These are phyloP conservation scores for Shiraia bambusicola DNA, from an alignment of 2,329 filamentous ascomycete species.

Conservation along the genomic window DNA sequence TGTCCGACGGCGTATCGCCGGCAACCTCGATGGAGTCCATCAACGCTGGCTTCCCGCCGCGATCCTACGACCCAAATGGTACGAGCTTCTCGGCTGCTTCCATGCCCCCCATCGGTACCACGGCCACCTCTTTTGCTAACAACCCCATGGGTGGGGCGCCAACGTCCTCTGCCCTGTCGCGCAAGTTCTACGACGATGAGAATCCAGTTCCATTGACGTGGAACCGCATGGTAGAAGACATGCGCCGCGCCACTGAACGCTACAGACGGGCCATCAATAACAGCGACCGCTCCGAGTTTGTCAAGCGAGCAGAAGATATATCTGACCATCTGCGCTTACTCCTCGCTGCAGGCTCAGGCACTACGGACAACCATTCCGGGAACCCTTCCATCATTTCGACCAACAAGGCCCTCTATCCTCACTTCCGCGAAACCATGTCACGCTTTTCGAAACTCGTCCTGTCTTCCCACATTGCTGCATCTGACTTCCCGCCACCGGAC, in stretches of 20 bases:
- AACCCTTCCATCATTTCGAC: conserved; percentile 99
- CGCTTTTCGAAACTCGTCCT: conserved; percentile 99
- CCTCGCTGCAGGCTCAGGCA: conserved; percentile 92
- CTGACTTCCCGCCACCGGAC: conserved; percentile 92
- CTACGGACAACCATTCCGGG: conserved; percentile 97
- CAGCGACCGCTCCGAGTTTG: conserved; percentile 84
- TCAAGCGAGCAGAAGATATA: conserved; percentile 93
- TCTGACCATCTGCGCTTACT: conserved; percentile 92
- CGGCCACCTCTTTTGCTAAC: conserved; percentile 58
- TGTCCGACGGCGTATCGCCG: conserved; percentile 73
- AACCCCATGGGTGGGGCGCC: conserved; percentile 47
- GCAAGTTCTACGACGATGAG: conserved; percentile 90
- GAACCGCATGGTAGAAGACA: conserved; percentile 87
- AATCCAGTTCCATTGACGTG: conserved; percentile 78
- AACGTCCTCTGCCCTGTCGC: conserved; percentile 61
- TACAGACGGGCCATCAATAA: conserved; percentile 88
- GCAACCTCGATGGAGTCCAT: conserved; percentile 91
- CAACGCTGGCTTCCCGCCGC: conserved; percentile 65
- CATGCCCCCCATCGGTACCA: conserved; percentile 53
- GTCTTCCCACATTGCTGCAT: conserved; percentile 94
- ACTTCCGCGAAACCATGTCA: conserved; percentile 99
- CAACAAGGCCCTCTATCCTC: conserved; percentile 94
- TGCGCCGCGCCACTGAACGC: conserved; percentile 84
- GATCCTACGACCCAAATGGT: conserved; percentile 48
- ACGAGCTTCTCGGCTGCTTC: conserved; percentile 51